Percentiles rank a stretch among this genome's conserved stretches.
phyloP scores from a whole-genome alignment of 257 asterid genomes.

The Apocynum venetum region DNA sequence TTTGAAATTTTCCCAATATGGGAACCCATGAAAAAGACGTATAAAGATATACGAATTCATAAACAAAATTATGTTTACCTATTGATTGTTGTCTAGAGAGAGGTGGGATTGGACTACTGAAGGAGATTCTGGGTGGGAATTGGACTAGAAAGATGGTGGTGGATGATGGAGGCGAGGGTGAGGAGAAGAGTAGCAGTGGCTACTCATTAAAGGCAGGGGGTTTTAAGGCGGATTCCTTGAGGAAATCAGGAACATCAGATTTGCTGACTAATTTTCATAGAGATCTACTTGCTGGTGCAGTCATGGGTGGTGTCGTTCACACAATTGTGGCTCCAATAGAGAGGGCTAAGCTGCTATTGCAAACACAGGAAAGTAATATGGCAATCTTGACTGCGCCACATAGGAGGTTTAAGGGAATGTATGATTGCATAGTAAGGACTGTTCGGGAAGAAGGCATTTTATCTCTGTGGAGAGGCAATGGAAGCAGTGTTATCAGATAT shows the following conservation, averaged over 20 bases:
- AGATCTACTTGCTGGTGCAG: conserved; percentile 86
- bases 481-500: conserved; percentile 91
- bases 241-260: conserved; percentile 32
- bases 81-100: neutral
- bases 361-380: conserved; percentile 94
- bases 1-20: neutral
- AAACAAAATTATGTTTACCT: neutral
- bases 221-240: conserved; percentile 4
- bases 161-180: conserved; percentile 32
- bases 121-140: neutral
- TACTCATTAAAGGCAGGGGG: neutral
- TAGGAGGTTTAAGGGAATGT: conserved; percentile 84
- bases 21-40: conserved; percentile 1
- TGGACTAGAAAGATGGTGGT: conserved; percentile 15
- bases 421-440: conserved; percentile 76
- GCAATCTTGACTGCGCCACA: conserved; percentile 75
- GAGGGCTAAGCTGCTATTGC: conserved; percentile 88
- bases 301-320: conserved; percentile 98
- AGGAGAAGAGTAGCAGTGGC: conserved; percentile 22
- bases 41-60: neutral
- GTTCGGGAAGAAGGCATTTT: conserved; percentile 80
- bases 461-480: conserved; percentile 97
- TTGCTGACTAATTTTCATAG: conserved; percentile 62
- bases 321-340: conserved; percentile 96
- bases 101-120: conserved; percentile 5